Base-by-base conservation (phyloP, 768 basidiomycete species). In the Phaeotremella fagi region DNA sequence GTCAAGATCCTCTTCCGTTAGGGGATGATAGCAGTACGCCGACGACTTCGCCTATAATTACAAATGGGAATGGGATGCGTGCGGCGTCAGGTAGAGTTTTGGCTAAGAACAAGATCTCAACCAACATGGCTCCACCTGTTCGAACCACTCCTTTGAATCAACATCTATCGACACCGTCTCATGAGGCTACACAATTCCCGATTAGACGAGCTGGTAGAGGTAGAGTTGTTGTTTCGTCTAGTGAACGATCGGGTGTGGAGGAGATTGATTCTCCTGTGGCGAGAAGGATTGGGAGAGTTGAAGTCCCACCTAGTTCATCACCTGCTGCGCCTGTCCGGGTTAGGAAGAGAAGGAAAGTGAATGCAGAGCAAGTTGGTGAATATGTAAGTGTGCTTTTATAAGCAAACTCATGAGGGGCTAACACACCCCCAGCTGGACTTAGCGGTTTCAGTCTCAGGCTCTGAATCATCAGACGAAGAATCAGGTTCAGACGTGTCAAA, bases 381-480 rank as follows among this genome's bases (percentile, higher is more conserved):
- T 54, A 50, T 22, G 57, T 59, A 24, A 45, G 57, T 57, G 22
- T n/a, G n/a, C n/a, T n/a, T n/a, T n/a, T n/a, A n/a, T n/a, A n/a
- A n/a, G n/a, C n/a, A n/a, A n/a, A n/a, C n/a, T n/a, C n/a, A n/a
- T n/a, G n/a, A n/a, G n/a, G n/a, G n/a, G n/a, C n/a, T n/a, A n/a
- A n/a, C n/a, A n/a, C n/a, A n/a, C 11, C 33, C 22, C 25, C 55
- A 62, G 60, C 50, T 69, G 28, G 67, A 68, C 41, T 55, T 67
- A 27, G 71, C 73, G 41, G 68, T 60, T 4, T 60, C 48, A 3
- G 52, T 70, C 3, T 68, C 64, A 15, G 71, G 63, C 2, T 59
- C 64, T 2, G 62, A 64, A 23, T 36, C 48, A 1, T 51, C 58
- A 2, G 52, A 52, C 27, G 67, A 59, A 20, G 44, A 55, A 24